A percentile compares a stretch with the other conserved stretches of the same genome.
Conservation (phyloP, 495 filamentous ascomycete genomes). For the Penicillium egyptiacum region DNA sequence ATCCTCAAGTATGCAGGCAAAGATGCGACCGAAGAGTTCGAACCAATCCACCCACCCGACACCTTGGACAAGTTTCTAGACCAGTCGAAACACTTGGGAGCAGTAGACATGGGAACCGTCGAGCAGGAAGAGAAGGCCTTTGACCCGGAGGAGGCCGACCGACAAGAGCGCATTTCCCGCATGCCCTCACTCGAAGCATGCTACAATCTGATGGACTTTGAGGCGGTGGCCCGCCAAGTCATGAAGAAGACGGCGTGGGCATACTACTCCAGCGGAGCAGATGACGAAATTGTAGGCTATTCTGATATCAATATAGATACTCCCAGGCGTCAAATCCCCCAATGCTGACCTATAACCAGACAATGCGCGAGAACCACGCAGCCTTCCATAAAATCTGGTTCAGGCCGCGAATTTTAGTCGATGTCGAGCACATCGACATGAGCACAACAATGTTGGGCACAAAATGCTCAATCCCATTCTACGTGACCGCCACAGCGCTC, state of each 20-base stretch:
- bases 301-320: neutral
- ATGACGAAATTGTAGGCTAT: constrained; percentile 89
- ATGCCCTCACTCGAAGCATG: constrained; percentile 87
- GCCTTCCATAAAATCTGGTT: constrained; percentile 99
- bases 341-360: constrained; percentile 51
- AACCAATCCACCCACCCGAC: constrained; percentile 91
- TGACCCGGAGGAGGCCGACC: constrained; percentile 74
- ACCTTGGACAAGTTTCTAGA: constrained; percentile 74
- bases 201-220: constrained; percentile 95
- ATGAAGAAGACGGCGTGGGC: constrained; percentile 98
- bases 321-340: neutral
- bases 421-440: constrained; percentile 84
- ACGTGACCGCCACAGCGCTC: constrained; percentile 88
- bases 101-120: constrained; percentile 87
- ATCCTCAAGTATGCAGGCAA: constrained; percentile 80
- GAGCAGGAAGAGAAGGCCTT: constrained; percentile 64
- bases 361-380: constrained; percentile 92
- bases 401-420: constrained; percentile 77
- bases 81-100: constrained; percentile 82
- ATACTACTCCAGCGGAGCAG: constrained; percentile 93
- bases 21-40: constrained; percentile 86
- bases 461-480: constrained; percentile 79
- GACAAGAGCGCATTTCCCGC: constrained; percentile 68
- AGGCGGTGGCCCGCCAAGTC: constrained; percentile 78
- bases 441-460: constrained; percentile 89